A percentile compares a stretch with the other conserved stretches of the same genome.
Conservation (phyloP, 768 basidiomycete genomes). For the Austroboletus eburneus region DNA sequence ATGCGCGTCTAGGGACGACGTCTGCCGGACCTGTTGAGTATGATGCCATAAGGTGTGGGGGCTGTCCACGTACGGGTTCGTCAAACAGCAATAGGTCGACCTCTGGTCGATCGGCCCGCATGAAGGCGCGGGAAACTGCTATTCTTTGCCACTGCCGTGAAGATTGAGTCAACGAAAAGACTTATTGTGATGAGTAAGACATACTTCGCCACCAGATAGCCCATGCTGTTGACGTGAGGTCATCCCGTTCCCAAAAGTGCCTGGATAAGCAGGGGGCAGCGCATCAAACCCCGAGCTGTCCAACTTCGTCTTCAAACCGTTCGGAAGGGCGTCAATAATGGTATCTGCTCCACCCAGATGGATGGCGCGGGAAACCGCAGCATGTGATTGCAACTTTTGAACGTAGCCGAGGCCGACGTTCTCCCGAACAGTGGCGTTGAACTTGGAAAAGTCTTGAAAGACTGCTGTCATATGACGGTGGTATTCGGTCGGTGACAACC, state of each 20-base stretch:
- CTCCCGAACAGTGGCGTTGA: slow-evolving; percentile 70
- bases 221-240: slow-evolving; percentile 50
- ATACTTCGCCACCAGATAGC: slow-evolving; percentile 81
- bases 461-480: slow-evolving; percentile 76
- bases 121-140: slow-evolving; percentile 82
- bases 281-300: slow-evolving; percentile 59
- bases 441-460: slow-evolving; percentile 84
- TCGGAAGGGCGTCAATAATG: slow-evolving; percentile 62
- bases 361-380: slow-evolving; percentile 61
- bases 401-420: slow-evolving; percentile 85
- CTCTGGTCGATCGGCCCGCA: slow-evolving; percentile 71
- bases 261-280: slow-evolving; percentile 33
- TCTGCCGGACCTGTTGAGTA: slow-evolving; percentile 38
- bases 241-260: slow-evolving; percentile 28
- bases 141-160: slow-evolving; percentile 75
- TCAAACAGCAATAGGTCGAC: slow-evolving; percentile 82
- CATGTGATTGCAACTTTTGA: slow-evolving; percentile 51
- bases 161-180: slow-evolving; percentile 4
- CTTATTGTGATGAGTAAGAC: slow-evolving; percentile 22
- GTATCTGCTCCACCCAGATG: slow-evolving; percentile 65
- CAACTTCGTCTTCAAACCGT: slow-evolving; percentile 70
- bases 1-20: slow-evolving; percentile 74
- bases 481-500: slow-evolving; percentile 62
- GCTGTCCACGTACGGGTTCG: slow-evolving; percentile 61
- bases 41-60: slow-evolving; percentile 3